A percentile compares a stretch with the other conserved stretches of the same genome.
These are phyloP conservation scores for Ogataea saltuana DNA, from an alignment of 805 yeast genomes.

Conservation along the genomic window DNA sequence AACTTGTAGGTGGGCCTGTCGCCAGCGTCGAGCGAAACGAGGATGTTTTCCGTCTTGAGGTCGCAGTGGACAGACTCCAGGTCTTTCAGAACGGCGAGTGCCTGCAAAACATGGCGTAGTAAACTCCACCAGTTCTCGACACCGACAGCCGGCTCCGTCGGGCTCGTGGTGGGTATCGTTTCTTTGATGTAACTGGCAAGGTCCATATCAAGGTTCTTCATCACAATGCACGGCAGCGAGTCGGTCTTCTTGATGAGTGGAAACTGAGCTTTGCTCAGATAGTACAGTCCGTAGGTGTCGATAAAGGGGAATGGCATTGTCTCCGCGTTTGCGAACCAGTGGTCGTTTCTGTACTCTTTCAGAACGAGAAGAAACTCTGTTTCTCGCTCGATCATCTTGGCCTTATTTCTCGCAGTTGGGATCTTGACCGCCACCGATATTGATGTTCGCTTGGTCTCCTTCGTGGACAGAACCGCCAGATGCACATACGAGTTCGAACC, in stretches of 20 bases:
- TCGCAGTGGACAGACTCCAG: conserved; percentile 47
- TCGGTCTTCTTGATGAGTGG: conserved; percentile 28
- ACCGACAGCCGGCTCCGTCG: conserved; percentile 24
- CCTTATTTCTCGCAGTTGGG: conserved; percentile 29
- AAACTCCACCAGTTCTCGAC: conserved; percentile 36
- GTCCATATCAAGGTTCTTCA: conserved; percentile 32
- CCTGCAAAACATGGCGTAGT: conserved; percentile 29
- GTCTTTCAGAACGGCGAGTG: conserved; percentile 28
- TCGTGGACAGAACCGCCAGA: conserved; percentile 19
- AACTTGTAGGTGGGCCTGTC: conserved; percentile 37
- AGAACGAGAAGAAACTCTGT: conserved; percentile 25
- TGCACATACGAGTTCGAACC: conserved; percentile 37
- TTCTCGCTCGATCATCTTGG: conserved; percentile 30
- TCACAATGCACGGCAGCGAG: conserved; percentile 31
- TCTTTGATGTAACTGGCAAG: conserved; percentile 28
- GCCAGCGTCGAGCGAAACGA: conserved; percentile 28
- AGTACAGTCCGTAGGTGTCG: conserved; percentile 32
- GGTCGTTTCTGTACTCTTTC: conserved; percentile 22
- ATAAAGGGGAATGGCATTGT: conserved; percentile 27
- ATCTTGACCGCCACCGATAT: conserved; percentile 32
- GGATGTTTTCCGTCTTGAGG: conserved; percentile 47
- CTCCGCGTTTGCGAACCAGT: conserved; percentile 13
- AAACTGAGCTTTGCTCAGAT: conserved; percentile 27
- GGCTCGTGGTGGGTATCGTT: neutral
- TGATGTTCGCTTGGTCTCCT: conserved; percentile 7